Conservation (phyloP, 805 yeast genomes). For the Candida verbasci region DNA sequence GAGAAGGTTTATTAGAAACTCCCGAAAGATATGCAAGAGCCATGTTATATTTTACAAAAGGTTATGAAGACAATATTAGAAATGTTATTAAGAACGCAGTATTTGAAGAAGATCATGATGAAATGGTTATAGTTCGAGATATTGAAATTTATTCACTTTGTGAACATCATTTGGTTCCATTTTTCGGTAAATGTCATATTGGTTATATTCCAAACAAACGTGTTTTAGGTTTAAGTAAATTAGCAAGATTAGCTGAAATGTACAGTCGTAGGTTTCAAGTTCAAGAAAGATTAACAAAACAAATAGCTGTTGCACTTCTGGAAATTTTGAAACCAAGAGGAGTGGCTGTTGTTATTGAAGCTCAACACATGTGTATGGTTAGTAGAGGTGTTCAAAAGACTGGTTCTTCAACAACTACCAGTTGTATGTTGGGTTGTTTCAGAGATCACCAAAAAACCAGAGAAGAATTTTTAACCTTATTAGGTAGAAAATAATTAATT, state of each 20-base stretch:
- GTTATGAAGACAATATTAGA: conserved; percentile 89
- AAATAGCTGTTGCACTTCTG: conserved; percentile 91
- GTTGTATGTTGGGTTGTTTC: conserved; percentile 97
- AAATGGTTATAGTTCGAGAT: conserved; percentile 96
- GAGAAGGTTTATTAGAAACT: conserved; percentile 91
- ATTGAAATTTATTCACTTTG: conserved; percentile 89
- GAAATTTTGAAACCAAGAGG: conserved; percentile 93
- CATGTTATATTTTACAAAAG: conserved; percentile 91
- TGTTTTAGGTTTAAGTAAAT: conserved; percentile 86
- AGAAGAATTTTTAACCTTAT: conserved; percentile 85
- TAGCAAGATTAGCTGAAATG: conserved; percentile 96
- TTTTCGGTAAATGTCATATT: conserved; percentile 93
- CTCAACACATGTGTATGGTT: conserved; percentile 99
- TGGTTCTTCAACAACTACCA: conserved; percentile 88
- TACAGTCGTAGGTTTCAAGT: conserved; percentile 93
- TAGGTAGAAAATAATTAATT: conserved; percentile 54
- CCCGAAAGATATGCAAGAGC: conserved; percentile 97
- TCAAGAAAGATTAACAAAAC: conserved; percentile 96
- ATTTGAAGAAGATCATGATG: conserved; percentile 97
- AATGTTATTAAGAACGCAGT: conserved; percentile 94
- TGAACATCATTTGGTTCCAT: conserved; percentile 97
- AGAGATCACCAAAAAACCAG: conserved; percentile 91
- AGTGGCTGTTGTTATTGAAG: conserved; percentile 97
- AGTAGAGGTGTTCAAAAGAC: conserved; percentile 96
- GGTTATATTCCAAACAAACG: conserved; percentile 96